Evolutionary conservation across 495 filamentous ascomycete genomes (phyloP).

Genomic region (Xylaria scruposa): DNA sequence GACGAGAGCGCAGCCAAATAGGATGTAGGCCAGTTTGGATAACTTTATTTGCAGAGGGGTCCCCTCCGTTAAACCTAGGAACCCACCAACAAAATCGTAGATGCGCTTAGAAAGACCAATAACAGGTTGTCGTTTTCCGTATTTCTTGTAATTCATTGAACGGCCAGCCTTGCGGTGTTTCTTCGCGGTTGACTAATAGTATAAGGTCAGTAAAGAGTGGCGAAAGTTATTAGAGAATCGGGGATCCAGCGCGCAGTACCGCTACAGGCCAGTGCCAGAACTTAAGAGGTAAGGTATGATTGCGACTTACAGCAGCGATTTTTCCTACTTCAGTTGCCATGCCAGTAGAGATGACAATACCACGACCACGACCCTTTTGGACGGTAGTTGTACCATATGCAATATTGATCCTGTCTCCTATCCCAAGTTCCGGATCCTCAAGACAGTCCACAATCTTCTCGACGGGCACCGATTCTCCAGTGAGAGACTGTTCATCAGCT

Average conservation of each 20-base stretch:
- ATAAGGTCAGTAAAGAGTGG: neutral
- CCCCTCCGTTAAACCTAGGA: slow-evolving; percentile 77
- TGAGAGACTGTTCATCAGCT: slow-evolving; percentile 70
- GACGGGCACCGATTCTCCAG: slow-evolving; percentile 73
- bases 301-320: slow-evolving; percentile 62
- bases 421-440: slow-evolving; percentile 59
- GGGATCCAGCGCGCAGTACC: neutral
- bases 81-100: slow-evolving; percentile 68
- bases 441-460: slow-evolving; percentile 53
- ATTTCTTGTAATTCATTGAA: slow-evolving; percentile 68
- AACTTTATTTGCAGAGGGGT: slow-evolving; percentile 85
- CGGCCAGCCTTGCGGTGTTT: slow-evolving; percentile 65
- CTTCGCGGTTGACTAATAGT: slow-evolving; percentile 53
- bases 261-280: slow-evolving; percentile 26
- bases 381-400: slow-evolving; percentile 73
- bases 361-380: slow-evolving; percentile 70
- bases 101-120: slow-evolving; percentile 64
- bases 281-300: slow-evolving; percentile 50
- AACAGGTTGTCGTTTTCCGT: slow-evolving; percentile 63
- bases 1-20: slow-evolving; percentile 76
- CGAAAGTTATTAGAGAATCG: neutral
- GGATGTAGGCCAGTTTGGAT: slow-evolving; percentile 73
- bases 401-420: slow-evolving; percentile 72
- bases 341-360: slow-evolving; percentile 72
- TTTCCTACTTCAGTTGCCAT: slow-evolving; percentile 88